Conservation (phyloP, 345 rosid genomes). For the Eutrema japonicum region DNA sequence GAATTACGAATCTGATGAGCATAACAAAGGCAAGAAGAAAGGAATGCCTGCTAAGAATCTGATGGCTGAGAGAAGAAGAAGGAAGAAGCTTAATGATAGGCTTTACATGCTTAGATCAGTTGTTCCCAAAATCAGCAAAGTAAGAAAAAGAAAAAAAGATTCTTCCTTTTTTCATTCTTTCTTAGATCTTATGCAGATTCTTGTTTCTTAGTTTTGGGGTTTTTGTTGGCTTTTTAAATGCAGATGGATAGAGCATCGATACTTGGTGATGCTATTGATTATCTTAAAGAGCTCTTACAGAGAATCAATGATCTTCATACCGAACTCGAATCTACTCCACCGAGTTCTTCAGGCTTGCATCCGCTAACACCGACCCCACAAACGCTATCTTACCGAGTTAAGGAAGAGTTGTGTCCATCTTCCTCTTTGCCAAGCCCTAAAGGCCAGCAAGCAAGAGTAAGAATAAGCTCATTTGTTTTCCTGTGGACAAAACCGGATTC, state of each 20-base stretch:
- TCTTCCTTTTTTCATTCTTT: neutral
- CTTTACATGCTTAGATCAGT: constrained; percentile 98
- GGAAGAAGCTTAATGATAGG: constrained; percentile 97
- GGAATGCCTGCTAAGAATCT: constrained; percentile 92
- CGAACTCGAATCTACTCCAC: constrained; percentile 73
- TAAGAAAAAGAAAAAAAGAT: constrained; percentile 24
- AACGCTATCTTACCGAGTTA: constrained; percentile 68
- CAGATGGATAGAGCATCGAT: constrained; percentile 99
- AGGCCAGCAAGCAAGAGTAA: constrained; percentile 84
- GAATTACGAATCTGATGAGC: constrained; percentile 78
- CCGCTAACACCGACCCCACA: constrained; percentile 87
- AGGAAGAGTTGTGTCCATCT: constrained; percentile 78
- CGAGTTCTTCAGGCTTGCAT: constrained; percentile 62
- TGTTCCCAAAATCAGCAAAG: constrained; percentile 98
- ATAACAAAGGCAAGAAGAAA: constrained; percentile 70
- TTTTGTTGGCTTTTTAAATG: neutral
- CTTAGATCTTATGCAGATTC: neutral
- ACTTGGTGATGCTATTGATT: constrained; percentile 93
- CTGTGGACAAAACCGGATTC: neutral
- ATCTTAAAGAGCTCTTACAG: constrained; percentile 90
- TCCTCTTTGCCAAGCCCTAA: constrained; percentile 79
- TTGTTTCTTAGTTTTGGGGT: constrained; percentile 4
- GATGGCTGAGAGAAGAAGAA: constrained; percentile 94
- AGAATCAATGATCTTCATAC: constrained; percentile 92
- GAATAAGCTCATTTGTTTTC: constrained; percentile 1